Conservation (phyloP, 768 basidiomycete species). For the Amanita thiersii region DNA sequence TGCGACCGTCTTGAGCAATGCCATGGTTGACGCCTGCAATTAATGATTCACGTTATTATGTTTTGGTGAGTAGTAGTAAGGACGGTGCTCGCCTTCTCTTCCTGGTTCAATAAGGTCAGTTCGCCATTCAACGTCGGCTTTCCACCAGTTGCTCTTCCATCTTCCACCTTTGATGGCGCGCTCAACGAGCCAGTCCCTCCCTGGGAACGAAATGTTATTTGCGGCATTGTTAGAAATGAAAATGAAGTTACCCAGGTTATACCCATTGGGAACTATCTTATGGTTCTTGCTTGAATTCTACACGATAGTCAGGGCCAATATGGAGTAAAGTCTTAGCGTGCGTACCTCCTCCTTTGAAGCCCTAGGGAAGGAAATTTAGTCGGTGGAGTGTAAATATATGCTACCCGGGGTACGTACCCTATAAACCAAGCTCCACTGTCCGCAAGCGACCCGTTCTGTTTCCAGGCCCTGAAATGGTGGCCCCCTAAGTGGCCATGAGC, state of each 20-base stretch:
- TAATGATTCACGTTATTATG: slow-evolving; percentile 2
- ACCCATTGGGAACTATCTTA: slow-evolving; percentile 70
- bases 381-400: background rate
- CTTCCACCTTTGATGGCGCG: slow-evolving; percentile 51
- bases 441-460: slow-evolving; percentile 71
- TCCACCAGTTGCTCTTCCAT: slow-evolving; percentile 66
- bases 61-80: background rate
- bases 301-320: slow-evolving; percentile 7
- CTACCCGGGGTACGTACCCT: slow-evolving; percentile 37
- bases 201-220: slow-evolving; percentile 17
- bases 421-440: slow-evolving; percentile 81
- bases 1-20: slow-evolving; percentile 72
- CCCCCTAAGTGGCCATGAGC: slow-evolving; percentile 41
- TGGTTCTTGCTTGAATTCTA: slow-evolving; percentile 58
- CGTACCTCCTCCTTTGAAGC: slow-evolving; percentile 65
- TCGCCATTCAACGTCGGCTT: slow-evolving; percentile 70
- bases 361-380: slow-evolving; percentile 22
- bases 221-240: background rate
- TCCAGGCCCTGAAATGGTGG: slow-evolving; percentile 86
- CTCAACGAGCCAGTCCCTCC: slow-evolving; percentile 71
- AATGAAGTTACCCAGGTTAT: slow-evolving; percentile 42
- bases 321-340: slow-evolving; percentile 5
- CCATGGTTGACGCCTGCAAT: slow-evolving; percentile 67
- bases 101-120: slow-evolving; percentile 65
- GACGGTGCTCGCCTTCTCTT: slow-evolving; percentile 14